Evolutionary conservation across 1,139 yeast genomes (phyloP), one percentile per base, ranked within the genome.

Genomic region (Magnusiomyces paraingens): DNA sequence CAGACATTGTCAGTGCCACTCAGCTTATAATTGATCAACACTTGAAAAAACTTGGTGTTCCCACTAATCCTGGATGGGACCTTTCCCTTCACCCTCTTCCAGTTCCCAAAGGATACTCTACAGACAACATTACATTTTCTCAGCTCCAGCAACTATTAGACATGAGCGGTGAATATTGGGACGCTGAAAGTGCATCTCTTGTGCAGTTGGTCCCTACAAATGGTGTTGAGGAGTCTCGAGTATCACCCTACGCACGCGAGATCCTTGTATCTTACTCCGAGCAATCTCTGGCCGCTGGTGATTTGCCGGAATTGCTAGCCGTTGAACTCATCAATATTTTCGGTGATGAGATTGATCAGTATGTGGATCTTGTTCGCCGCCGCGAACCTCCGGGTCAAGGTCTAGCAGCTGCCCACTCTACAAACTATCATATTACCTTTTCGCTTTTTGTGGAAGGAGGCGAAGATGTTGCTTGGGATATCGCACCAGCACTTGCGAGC

Each of bases 341-440:
- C 63, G 66, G 62, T 8, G 70, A 77, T 1, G 90, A 84, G 57
- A 58, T 81, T 53, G 70, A 61, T 46, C 29, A 63, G 47, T 58
- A 71, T 58, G 58, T 59, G 47, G 52, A 52, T 39, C 55, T 53
- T 40, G 50, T 40, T 44, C 50, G 39, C 55, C 50, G 36, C 17
- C 43, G 21, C 32, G 8, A 26, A 4, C 32, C 43, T 20, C 41
- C 51, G 44, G 32, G 52, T 50, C 50, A 35, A 22, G 49, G 47
- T 20, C 26, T 47, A 38, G 66, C 64, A 2, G 66, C 81, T 21
- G 79, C 83, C 0, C 86, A 84, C 64, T 76, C 84, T 1, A 80
- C 90, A 1, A 71, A 77, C 39, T 82, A 83, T 58, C 88, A 85
- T 62, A 62, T 86, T 48, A 84, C 89, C 2, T 78, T 88, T 61